A percentile compares a stretch with the other conserved stretches of the same genome.
These are phyloP conservation scores for Fusarium kyushuense DNA, from an alignment of 2,329 filamentous ascomycete species.

Conservation along the genomic window DNA sequence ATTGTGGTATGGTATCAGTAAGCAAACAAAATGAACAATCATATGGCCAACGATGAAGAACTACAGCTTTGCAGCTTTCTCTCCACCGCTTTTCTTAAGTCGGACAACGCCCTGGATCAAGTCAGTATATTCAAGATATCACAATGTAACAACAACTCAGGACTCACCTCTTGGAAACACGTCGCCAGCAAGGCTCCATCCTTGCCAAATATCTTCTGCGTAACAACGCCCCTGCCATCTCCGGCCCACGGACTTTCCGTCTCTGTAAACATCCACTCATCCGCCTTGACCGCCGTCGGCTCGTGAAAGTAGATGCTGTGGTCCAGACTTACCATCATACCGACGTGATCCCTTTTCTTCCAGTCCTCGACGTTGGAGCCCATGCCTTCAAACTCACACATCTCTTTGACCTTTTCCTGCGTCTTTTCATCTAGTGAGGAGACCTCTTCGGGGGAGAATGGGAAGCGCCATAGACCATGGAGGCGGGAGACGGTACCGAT, in stretches of 20 bases:
- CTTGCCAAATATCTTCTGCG: constrained; percentile 77
- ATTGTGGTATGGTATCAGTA: constrained; percentile 28
- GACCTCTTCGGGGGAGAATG: constrained; percentile 65
- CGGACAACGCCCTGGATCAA: constrained; percentile 62
- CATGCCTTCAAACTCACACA: constrained; percentile 59
- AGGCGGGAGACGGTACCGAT: constrained; percentile 88
- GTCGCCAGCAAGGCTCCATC: constrained; percentile 81
- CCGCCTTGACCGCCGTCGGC: constrained; percentile 67
- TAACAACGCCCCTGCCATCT: constrained; percentile 80
- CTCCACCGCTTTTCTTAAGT: constrained; percentile 58
- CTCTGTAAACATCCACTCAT: constrained; percentile 84
- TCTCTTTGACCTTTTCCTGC: constrained; percentile 52
- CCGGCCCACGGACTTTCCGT: constrained; percentile 85
- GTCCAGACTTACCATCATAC: constrained; percentile 89
- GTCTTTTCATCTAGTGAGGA: constrained; percentile 60
- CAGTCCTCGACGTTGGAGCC: constrained; percentile 59
- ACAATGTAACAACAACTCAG: constrained; percentile 34
- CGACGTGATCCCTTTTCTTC: constrained; percentile 68
- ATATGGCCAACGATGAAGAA: not conserved
- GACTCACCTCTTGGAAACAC: constrained; percentile 80
- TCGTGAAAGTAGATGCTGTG: constrained; percentile 79
- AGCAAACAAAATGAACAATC: not conserved
- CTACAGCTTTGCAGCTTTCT: constrained; percentile 53
- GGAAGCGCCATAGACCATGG: constrained; percentile 83
- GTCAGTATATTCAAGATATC: constrained; percentile 38